Percentiles rank a stretch among this genome's conserved stretches.
phyloP scores from a whole-genome alignment of 176 grass and related monocot species.

The Phragmites australis region DNA sequence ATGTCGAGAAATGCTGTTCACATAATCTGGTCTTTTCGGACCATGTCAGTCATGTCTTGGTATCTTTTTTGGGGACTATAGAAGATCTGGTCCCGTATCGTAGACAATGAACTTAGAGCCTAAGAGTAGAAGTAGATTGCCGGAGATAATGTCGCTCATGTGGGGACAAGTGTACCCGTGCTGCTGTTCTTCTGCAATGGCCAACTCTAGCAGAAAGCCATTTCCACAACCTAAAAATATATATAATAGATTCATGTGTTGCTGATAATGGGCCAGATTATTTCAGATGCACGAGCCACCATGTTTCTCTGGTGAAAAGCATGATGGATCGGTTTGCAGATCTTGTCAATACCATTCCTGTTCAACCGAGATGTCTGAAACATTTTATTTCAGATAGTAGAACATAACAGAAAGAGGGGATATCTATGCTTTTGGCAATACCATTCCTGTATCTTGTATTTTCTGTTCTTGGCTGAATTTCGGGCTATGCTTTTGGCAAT shows the following conservation, averaged over 20 bases:
- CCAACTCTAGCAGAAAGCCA: constrained; percentile 11
- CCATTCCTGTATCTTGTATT: too few species aligned
- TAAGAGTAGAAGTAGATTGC: background rate
- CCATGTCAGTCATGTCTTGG: constrained; percentile 8
- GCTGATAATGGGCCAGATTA: background rate
- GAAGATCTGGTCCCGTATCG: background rate
- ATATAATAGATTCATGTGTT: background rate
- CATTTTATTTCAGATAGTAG: background rate
- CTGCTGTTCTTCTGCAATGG: background rate
- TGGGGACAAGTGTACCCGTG: constrained; percentile 16
- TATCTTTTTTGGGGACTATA: background rate
- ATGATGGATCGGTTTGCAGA: constrained; percentile 9
- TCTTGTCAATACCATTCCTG: background rate
- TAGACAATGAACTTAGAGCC: constrained; percentile 9
- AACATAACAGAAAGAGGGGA: background rate
- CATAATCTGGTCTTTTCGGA: constrained; percentile 32
- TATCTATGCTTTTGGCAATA: background rate
- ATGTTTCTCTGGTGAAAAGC: constrained; percentile 24
- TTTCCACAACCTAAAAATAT: constrained; percentile 10
- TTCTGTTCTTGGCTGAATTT: constrained; percentile 1
- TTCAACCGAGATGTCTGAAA: background rate
- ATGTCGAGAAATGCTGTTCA: constrained; percentile 24
- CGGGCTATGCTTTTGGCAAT: background rate
- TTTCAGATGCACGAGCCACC: constrained; percentile 17
- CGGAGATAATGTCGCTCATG: constrained; percentile 10